Conservation (phyloP, 352 stramenopile genomes). For the Thalassiosira sp. region DNA sequence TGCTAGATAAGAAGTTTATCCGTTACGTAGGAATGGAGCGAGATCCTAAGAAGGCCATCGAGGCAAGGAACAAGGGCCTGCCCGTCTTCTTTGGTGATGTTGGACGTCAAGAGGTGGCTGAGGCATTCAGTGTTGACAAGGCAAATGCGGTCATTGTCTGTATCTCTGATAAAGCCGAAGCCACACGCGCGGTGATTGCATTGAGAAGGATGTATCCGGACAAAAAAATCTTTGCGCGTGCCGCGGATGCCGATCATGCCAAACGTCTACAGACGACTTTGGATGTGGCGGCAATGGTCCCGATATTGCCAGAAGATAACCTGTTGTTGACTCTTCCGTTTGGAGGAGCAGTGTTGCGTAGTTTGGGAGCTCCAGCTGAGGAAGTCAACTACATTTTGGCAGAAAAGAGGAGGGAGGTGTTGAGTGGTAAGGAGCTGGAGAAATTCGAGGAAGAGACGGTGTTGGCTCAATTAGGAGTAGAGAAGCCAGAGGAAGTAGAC, state of each 20-base stretch:
- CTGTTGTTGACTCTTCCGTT: conserved; percentile 87
- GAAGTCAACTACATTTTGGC: conserved; percentile 85
- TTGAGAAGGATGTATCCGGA: conserved; percentile 85
- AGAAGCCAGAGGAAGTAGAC: conserved; percentile 35
- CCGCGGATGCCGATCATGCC: conserved; percentile 84
- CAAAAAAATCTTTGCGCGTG: conserved; percentile 85
- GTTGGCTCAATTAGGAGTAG: conserved; percentile 75
- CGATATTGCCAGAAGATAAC: conserved; percentile 86
- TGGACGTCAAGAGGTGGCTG: conserved; percentile 83
- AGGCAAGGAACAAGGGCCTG: conserved; percentile 84
- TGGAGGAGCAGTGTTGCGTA: conserved; percentile 84
- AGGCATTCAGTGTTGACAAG: conserved; percentile 87
- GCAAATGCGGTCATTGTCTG: conserved; percentile 86
- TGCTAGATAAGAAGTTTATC: conserved; percentile 87
- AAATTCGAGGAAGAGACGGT: conserved; percentile 74
- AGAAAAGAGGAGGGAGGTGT: conserved; percentile 76
- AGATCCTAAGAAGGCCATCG: conserved; percentile 86
- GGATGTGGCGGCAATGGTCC: conserved; percentile 86
- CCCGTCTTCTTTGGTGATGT: conserved; percentile 87
- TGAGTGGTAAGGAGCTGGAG: conserved; percentile 65
- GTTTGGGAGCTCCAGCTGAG: conserved; percentile 79
- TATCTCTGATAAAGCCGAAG: conserved; percentile 81
- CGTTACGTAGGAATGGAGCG: conserved; percentile 87
- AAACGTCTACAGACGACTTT: conserved; percentile 83
- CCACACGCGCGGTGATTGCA: conserved; percentile 85